These are phyloP conservation scores for Hortiboletus flavorubellus DNA, from an alignment of 768 basidiomycete species.

Conservation along the genomic window DNA sequence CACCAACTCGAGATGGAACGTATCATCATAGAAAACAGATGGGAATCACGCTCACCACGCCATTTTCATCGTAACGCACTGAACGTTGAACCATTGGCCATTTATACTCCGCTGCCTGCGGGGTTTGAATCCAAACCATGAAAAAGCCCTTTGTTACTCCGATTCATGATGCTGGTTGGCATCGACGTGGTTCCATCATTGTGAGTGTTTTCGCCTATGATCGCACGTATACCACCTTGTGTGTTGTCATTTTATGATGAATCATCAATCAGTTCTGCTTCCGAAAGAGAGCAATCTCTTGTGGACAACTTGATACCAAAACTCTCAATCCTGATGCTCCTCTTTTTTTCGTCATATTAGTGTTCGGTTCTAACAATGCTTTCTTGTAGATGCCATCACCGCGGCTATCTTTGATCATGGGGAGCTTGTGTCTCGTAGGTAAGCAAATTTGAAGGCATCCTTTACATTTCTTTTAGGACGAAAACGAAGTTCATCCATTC, in stretches of 20 bases:
- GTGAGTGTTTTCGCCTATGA: slow-evolving; percentile 15
- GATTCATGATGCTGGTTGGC: not conserved
- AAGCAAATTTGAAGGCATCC: not conserved
- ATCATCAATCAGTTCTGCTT: slow-evolving; percentile 73
- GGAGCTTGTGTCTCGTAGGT: slow-evolving; percentile 1
- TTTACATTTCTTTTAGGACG: slow-evolving; percentile 39
- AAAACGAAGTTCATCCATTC: slow-evolving; percentile 86
- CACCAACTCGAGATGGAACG: slow-evolving; percentile 72
- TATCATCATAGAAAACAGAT: slow-evolving; percentile 54
- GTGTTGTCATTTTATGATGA: slow-evolving; percentile 41
- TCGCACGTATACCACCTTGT: not conserved
- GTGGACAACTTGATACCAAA: slow-evolving; percentile 59
- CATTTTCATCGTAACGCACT: too few species aligned
- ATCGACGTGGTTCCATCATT: not conserved
- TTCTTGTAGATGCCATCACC: not conserved
- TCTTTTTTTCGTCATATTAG: not conserved
- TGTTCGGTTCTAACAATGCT: slow-evolving; percentile 1
- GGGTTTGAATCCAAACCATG: slow-evolving; percentile 25
- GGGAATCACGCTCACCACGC: slow-evolving; percentile 32
- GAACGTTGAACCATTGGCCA: not conserved
- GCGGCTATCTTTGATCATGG: not conserved
- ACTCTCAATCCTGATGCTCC: slow-evolving; percentile 47
- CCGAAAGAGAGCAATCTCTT: slow-evolving; percentile 74
- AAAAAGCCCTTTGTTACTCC: not conserved
- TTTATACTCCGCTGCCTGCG: slow-evolving; percentile 24